Evolutionary conservation across 2,329 filamentous ascomycete genomes (phyloP), one percentile per base, ranked within the genome.

Genomic region (Colletotrichum navitas): DNA sequence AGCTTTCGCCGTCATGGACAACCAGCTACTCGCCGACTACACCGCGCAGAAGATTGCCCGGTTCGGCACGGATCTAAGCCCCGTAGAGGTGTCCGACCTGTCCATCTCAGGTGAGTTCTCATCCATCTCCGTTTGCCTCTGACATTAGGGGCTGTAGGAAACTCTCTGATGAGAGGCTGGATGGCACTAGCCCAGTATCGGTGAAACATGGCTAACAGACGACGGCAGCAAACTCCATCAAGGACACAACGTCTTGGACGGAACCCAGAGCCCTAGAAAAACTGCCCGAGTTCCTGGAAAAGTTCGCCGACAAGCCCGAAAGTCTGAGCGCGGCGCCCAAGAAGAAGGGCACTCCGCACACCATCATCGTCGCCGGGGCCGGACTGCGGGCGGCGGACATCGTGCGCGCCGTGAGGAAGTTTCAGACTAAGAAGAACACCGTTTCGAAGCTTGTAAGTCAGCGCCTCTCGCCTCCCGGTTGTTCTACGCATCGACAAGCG

Each of bases 301-400:
- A 85, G 16, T 90, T 91, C 73, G 82, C 88, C 1, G 85, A 85
- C 32, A 87, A 90, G 61, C 85, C 88, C 0, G 84, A 86, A 66
- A 87, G 85, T 66, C 84, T 97, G 26, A 87, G 86, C 1, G 86
- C 89, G 65, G 88, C 93, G 0, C 88, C 93, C 0, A 88, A 92
- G 82, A 85, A 90, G 76, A 91, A 91, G 51, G 93, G 92, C 7
- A 85, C 90, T 1, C 93, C 93, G 41, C 96, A 98, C 80, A 98
- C 95, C 1, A 86, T 99, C 66, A 90, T 99, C 45, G 88, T 99
- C n/a, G 90, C 95, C 16, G 90, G 90, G 11, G 94, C 95, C 7
- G 96, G 94, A 0, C 85, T 98, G 67, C 88, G 96, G 77, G 94
- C 96, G 5, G 94, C 95, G 21, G 93, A 98, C 78, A 83, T 98